Percentiles rank a stretch among this genome's conserved stretches.
Conservation (phyloP, 768 basidiomycete species). For the Leccinum uliginosum region DNA sequence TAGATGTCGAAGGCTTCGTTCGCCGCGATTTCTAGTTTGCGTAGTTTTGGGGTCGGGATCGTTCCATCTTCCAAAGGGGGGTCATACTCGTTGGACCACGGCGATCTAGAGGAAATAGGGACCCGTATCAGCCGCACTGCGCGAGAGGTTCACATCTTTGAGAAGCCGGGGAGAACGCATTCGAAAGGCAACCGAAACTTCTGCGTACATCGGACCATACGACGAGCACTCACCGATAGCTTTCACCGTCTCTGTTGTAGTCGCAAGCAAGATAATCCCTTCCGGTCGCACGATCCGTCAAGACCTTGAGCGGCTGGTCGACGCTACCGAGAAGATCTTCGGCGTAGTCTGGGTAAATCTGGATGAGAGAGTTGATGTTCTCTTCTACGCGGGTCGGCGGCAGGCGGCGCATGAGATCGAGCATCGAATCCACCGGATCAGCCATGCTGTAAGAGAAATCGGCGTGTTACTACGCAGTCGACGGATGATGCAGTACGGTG, state of each 20-base stretch:
- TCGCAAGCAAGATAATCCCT: conserved; percentile 92
- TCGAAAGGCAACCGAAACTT: neutral
- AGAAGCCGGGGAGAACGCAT: neutral
- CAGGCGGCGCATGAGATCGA: conserved; percentile 94
- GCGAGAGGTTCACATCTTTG: neutral
- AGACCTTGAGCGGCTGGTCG: conserved; percentile 86
- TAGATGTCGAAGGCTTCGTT: conserved; percentile 98
- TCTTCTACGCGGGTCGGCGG: conserved; percentile 86
- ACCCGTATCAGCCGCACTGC: conserved; percentile 11
- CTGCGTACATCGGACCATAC: neutral
- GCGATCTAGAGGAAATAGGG: conserved; percentile 57
- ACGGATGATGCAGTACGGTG: neutral
- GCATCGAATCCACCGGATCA: conserved; percentile 86
- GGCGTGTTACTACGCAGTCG: neutral
- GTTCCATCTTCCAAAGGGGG: conserved; percentile 89
- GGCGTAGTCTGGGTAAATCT: conserved; percentile 86
- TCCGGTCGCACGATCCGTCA: conserved; percentile 74
- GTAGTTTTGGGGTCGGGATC: conserved; percentile 73
- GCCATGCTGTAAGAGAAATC: conserved; percentile 41
- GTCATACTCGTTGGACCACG: conserved; percentile 97
- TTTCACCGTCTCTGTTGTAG: conserved; percentile 90
- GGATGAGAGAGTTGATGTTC: conserved; percentile 78
- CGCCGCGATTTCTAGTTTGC: conserved; percentile 87
- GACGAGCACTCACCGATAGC: conserved; percentile 54
- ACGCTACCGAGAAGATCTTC: conserved; percentile 94